A percentile compares a stretch with the other conserved stretches of the same genome.
Evolutionary conservation across 148 eudicot species (phyloP).

Genomic region (Rheum nobile): DNA sequence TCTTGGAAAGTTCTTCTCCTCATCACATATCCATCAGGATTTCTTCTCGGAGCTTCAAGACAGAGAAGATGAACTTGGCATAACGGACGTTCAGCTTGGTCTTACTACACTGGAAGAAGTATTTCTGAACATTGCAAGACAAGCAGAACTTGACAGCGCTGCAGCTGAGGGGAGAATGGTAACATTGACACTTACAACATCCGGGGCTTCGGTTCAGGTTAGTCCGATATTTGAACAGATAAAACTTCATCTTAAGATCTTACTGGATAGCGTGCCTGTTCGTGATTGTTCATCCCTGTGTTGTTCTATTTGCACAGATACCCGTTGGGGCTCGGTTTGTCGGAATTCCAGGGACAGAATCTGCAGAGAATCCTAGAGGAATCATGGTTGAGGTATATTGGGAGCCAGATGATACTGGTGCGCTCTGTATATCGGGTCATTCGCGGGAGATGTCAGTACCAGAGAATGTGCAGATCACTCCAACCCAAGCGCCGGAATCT

Average conservation of each 20-base stretch:
- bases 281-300: background rate
- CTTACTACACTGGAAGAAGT: slow-evolving; percentile 90
- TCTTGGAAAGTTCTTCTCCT: background rate
- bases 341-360: slow-evolving; percentile 68
- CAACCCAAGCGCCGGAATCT: slow-evolving; percentile 9
- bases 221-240: slow-evolving; percentile 7
- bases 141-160: slow-evolving; percentile 82
- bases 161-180: slow-evolving; percentile 53
- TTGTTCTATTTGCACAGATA: slow-evolving; percentile 30
- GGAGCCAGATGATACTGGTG: slow-evolving; percentile 83
- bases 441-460: slow-evolving; percentile 60
- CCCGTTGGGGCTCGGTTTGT: slow-evolving; percentile 77
- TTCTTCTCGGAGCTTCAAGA: slow-evolving; percentile 69
- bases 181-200: slow-evolving; percentile 43
- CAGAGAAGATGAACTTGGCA: slow-evolving; percentile 57
- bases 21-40: slow-evolving; percentile 17
- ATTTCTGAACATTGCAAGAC: slow-evolving; percentile 65
- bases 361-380: slow-evolving; percentile 58
- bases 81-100: slow-evolving; percentile 77
- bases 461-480: slow-evolving; percentile 25
- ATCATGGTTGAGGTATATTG: slow-evolving; percentile 81
- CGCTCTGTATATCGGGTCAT: slow-evolving; percentile 74
- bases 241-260: background rate
- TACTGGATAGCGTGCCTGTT: background rate
- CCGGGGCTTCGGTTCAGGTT: slow-evolving; percentile 52